These are phyloP conservation scores for Sherardia arvensis DNA, from an alignment of 257 asterid genomes.

Conservation along the genomic window DNA sequence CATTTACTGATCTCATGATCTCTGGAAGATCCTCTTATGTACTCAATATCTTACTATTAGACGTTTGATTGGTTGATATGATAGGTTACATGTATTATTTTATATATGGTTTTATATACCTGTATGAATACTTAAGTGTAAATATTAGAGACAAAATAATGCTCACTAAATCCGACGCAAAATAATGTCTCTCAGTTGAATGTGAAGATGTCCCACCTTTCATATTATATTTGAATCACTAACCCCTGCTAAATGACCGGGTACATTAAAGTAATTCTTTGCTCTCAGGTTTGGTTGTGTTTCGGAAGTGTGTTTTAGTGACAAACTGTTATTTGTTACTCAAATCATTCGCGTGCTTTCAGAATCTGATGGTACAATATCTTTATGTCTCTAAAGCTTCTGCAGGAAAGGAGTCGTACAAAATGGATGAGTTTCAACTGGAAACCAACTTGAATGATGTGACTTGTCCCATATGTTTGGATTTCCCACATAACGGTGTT, in stretches of 20 bases:
- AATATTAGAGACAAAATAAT: too few species aligned
- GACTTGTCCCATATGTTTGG: conserved; percentile 75
- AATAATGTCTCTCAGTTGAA: not conserved
- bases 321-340: not conserved
- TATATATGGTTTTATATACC: too few species aligned
- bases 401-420: conserved; percentile 21
- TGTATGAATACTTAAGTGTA: not conserved
- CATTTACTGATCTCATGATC: not conserved
- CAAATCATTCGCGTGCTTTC: conserved; percentile 12
- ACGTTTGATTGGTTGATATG: too few species aligned
- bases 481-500: conserved; percentile 73
- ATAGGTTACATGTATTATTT: too few species aligned
- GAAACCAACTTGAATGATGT: conserved; percentile 59
- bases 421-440: conserved; percentile 56
- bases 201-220: not conserved
- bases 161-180: too few species aligned
- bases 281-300: not conserved
- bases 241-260: too few species aligned
- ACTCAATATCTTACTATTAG: not conserved
- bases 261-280: not conserved
- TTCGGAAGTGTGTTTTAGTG: not conserved
- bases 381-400: conserved; percentile 14
- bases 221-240: too few species aligned
- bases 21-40: not conserved
- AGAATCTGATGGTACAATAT: conserved; percentile 20